Evolutionary conservation across 306 rosid genomes (phyloP).

Genomic region (Medicago arabica): DNA sequence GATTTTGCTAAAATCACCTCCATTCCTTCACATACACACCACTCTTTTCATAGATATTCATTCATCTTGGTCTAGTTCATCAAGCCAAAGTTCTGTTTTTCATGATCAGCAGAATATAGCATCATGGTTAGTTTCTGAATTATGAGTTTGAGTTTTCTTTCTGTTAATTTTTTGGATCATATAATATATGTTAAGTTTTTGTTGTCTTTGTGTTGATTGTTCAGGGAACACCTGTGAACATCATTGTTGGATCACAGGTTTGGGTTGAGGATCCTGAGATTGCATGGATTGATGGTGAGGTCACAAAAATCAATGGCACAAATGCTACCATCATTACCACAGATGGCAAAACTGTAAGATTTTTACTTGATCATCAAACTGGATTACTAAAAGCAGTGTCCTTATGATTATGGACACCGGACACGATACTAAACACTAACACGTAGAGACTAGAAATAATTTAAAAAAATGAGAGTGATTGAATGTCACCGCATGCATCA

Average conservation of each 20-base stretch:
- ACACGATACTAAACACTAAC: neutral
- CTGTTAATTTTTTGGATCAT: slow-evolving; percentile 6
- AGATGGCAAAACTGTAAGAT: slow-evolving; percentile 67
- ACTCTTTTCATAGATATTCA: slow-evolving; percentile 26
- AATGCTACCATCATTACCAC: slow-evolving; percentile 60
- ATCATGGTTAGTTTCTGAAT: slow-evolving; percentile 61
- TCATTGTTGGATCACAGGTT: slow-evolving; percentile 86
- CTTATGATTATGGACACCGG: neutral
- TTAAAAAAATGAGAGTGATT: too few species aligned
- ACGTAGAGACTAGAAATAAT: neutral
- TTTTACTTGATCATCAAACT: slow-evolving; percentile 37
- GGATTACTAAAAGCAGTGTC: slow-evolving; percentile 13
- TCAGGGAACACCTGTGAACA: slow-evolving; percentile 90
- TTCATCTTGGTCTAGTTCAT: slow-evolving; percentile 32
- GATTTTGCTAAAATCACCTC: slow-evolving; percentile 38
- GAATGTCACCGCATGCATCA: neutral
- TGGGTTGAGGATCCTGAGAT: slow-evolving; percentile 78
- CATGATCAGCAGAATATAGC: slow-evolving; percentile 53
- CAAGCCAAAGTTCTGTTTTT: slow-evolving; percentile 41
- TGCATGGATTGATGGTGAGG: slow-evolving; percentile 57
- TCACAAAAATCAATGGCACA: slow-evolving; percentile 52
- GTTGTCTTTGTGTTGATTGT: slow-evolving; percentile 36
- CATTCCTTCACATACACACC: slow-evolving; percentile 38
- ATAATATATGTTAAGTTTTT: neutral
- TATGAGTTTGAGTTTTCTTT: neutral